A percentile compares a stretch with the other conserved stretches of the same genome.
These are phyloP conservation scores for Calonectria hongkongensis DNA, from an alignment of 2,329 filamentous ascomycete species.

Conservation along the genomic window DNA sequence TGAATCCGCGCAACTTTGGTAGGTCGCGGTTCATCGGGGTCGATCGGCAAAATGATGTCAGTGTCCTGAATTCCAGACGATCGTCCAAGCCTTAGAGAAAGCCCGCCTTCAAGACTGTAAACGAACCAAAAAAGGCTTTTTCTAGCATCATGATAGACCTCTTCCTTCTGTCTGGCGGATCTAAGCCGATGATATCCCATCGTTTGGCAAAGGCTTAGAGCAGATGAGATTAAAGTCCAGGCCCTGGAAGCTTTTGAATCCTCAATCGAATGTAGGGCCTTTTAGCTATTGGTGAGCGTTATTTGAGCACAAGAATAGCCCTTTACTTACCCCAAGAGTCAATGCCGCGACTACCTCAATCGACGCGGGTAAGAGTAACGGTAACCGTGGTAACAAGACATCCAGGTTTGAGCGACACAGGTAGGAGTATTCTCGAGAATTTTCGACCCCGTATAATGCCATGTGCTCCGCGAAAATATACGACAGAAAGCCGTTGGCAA, in stretches of 20 bases:
- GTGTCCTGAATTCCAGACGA: slow-evolving; percentile 58
- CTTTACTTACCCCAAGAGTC: slow-evolving; percentile 55
- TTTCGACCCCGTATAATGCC: slow-evolving; percentile 46
- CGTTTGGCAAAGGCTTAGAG: slow-evolving; percentile 58
- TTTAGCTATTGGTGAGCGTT: neutral
- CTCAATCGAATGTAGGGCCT: slow-evolving; percentile 60
- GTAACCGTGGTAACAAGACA: slow-evolving; percentile 51
- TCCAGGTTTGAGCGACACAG: slow-evolving; percentile 56
- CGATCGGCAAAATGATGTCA: slow-evolving; percentile 54
- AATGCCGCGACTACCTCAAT: slow-evolving; percentile 59
- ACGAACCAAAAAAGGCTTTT: slow-evolving; percentile 60
- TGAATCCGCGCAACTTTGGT: slow-evolving; percentile 54
- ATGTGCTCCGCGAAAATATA: slow-evolving; percentile 60
- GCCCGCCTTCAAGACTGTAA: slow-evolving; percentile 59
- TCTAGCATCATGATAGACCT: neutral
- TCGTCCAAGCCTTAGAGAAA: slow-evolving; percentile 60
- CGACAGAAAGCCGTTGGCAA: slow-evolving; percentile 60
- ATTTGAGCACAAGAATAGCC: neutral
- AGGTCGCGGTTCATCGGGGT: slow-evolving; percentile 43
- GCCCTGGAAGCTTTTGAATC: slow-evolving; percentile 56
- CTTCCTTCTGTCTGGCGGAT: neutral
- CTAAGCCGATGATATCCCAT: slow-evolving; percentile 57
- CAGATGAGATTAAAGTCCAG: slow-evolving; percentile 61
- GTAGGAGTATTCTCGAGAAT: slow-evolving; percentile 50
- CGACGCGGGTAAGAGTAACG: slow-evolving; percentile 57